A percentile compares a stretch with the other conserved stretches of the same genome.
Evolutionary conservation across 768 basidiomycete genomes (phyloP).

Genomic region (Clitopilus hobsonii): DNA sequence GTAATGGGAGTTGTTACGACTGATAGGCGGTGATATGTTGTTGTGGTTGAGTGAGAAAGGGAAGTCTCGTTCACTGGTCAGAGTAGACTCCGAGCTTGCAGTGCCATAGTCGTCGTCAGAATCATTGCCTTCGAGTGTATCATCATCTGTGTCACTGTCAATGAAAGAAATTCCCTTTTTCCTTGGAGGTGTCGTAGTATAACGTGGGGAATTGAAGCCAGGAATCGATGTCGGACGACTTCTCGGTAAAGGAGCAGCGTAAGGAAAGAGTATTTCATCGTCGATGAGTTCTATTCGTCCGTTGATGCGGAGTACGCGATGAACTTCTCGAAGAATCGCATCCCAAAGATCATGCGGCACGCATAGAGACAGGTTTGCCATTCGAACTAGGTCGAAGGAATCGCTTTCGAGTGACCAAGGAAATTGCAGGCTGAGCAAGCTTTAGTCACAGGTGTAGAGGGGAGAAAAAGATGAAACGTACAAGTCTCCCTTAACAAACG

Average conservation of each 20-base stretch:
- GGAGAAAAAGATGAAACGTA: constrained; percentile 29
- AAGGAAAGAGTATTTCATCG: constrained; percentile 66
- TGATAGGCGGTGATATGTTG: background rate
- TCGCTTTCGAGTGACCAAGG: constrained; percentile 57
- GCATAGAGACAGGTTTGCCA: constrained; percentile 62
- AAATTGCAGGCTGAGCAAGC: constrained; percentile 41
- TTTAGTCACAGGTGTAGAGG: background rate
- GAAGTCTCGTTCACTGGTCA: constrained; percentile 13
- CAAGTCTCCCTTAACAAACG: constrained; percentile 65
- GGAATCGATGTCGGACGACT: constrained; percentile 14
- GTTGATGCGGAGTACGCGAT: constrained; percentile 53
- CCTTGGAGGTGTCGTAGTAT: constrained; percentile 9
- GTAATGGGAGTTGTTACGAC: constrained; percentile 8
- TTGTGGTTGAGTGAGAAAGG: constrained; percentile 5
- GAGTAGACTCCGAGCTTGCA: constrained; percentile 20
- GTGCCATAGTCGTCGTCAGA: constrained; percentile 21
- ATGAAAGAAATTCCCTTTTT: constrained; percentile 18
- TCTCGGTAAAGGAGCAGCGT: constrained; percentile 24
- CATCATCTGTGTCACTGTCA: constrained; percentile 14
- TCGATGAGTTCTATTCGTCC: constrained; percentile 74
- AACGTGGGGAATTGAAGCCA: constrained; percentile 20
- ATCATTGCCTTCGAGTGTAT: constrained; percentile 15
- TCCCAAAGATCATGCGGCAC: constrained; percentile 62
- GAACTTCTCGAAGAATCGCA: constrained; percentile 51
- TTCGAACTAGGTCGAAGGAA: constrained; percentile 68